Percentiles rank a stretch among this genome's conserved stretches.
These are phyloP conservation scores for Collariella sp. DNA, from an alignment of 495 filamentous ascomycete species.

Conservation along the genomic window DNA sequence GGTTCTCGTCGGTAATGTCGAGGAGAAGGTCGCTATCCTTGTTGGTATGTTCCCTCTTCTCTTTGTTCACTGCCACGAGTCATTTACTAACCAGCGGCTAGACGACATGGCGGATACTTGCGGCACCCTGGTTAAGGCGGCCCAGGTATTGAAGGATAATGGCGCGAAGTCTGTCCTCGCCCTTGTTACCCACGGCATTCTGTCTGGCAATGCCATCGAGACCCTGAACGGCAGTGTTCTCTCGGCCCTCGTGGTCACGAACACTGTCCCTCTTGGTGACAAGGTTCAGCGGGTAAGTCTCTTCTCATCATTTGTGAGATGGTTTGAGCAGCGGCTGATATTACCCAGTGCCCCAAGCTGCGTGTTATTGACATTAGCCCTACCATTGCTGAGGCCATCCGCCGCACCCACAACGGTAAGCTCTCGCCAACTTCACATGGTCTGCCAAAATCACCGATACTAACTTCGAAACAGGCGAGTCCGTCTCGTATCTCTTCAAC, in stretches of 20 bases:
- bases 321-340: neutral
- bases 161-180: conserved; percentile 82
- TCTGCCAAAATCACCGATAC: neutral
- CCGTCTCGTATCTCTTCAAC: conserved; percentile 88
- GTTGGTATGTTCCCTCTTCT: conserved; percentile 24
- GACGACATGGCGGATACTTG: conserved; percentile 92
- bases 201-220: conserved; percentile 86
- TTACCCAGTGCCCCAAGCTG: conserved; percentile 57
- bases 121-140: conserved; percentile 83
- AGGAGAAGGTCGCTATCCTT: conserved; percentile 49
- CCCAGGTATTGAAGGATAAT: conserved; percentile 82
- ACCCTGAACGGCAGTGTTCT: conserved; percentile 77
- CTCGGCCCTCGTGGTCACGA: conserved; percentile 80
- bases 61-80: neutral
- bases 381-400: conserved; percentile 61
- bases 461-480: conserved; percentile 32
- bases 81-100: conserved; percentile 1
- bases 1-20: conserved; percentile 72
- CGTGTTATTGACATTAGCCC: conserved; percentile 90
- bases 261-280: conserved; percentile 85
- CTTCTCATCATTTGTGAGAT: neutral
- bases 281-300: conserved; percentile 45
- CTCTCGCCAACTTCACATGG: conserved; percentile 8
- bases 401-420: conserved; percentile 85
- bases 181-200: conserved; percentile 92